phyloP scores from a whole-genome alignment of 306 rosid genomes.

The Fragaria ananassa region DNA sequence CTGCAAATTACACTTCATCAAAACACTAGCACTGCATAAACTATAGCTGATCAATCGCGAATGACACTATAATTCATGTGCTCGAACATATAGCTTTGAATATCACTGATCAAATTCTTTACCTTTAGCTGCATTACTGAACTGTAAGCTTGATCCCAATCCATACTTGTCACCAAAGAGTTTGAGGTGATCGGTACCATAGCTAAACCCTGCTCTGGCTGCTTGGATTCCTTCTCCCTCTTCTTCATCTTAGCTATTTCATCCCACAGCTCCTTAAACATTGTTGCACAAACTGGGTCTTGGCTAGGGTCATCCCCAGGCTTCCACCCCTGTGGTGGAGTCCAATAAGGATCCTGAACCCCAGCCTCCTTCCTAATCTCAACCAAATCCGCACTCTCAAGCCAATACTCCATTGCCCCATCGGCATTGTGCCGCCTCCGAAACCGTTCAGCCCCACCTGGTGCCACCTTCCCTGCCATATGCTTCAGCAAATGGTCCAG shows the following conservation, averaged over 20 bases:
- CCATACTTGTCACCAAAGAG: conserved; percentile 35
- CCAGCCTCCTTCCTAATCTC: conserved; percentile 68
- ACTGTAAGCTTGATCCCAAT: conserved; percentile 31
- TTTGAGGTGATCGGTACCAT: conserved; percentile 32
- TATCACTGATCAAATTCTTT: conserved; percentile 1
- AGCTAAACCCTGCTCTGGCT: conserved; percentile 37
- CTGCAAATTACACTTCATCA: conserved; percentile 32
- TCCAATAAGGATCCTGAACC: conserved; percentile 86
- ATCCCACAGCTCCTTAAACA: conserved; percentile 51
- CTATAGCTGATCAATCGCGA: not conserved
- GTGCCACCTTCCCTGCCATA: conserved; percentile 94
- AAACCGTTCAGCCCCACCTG: conserved; percentile 71
- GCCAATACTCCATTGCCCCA: conserved; percentile 97
- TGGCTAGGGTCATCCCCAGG: conserved; percentile 69
- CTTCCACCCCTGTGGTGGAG: conserved; percentile 85
- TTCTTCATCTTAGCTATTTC: conserved; percentile 53
- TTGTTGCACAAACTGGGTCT: conserved; percentile 46
- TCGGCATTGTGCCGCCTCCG: conserved; percentile 79
- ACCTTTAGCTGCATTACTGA: conserved; percentile 52
- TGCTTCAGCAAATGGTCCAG: conserved; percentile 92
- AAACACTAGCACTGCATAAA: not conserved
- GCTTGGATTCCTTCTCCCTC: conserved; percentile 48
- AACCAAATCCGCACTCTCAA: conserved; percentile 75
- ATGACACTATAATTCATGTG: not conserved
- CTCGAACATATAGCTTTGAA: not conserved